A percentile compares a stretch with the other conserved stretches of the same genome.
Evolutionary conservation across 768 basidiomycete genomes (phyloP).

Genomic region (Dioszegia hungarica): DNA sequence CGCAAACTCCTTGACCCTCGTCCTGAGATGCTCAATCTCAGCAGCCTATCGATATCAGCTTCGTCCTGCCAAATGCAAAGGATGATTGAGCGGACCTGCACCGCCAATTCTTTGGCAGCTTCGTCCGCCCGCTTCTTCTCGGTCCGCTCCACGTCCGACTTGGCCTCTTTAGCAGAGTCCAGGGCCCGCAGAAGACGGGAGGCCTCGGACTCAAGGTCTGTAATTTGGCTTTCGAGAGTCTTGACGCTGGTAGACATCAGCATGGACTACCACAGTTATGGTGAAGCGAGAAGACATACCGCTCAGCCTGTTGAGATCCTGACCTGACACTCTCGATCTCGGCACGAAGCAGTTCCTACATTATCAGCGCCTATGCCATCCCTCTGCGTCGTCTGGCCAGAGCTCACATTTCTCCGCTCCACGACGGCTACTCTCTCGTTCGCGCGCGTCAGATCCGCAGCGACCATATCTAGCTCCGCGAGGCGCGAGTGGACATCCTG

Average conservation of each 20-base stretch:
- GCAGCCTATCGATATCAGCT: conserved; percentile 49
- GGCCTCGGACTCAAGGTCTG: conserved; percentile 70
- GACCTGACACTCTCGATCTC: conserved; percentile 87
- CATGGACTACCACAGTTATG: background rate
- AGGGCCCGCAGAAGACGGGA: conserved; percentile 65
- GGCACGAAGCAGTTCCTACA: conserved; percentile 84
- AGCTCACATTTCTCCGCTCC: conserved; percentile 79
- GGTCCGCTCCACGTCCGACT: conserved; percentile 58
- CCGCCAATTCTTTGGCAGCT: conserved; percentile 55
- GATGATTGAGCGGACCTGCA: conserved; percentile 51
- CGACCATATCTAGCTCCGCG: conserved; percentile 90
- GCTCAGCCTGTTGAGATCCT: conserved; percentile 52
- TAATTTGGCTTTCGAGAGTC: conserved; percentile 66
- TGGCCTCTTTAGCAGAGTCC: conserved; percentile 54
- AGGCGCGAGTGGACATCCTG: conserved; percentile 86
- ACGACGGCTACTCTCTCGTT: conserved; percentile 87
- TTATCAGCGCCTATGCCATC: background rate
- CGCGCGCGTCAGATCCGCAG: conserved; percentile 89
- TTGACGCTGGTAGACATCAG: conserved; percentile 56
- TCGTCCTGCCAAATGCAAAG: background rate
- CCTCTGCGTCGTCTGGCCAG: background rate
- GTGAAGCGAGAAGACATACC: conserved; percentile 16
- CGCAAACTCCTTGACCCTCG: conserved; percentile 63
- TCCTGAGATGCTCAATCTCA: conserved; percentile 67
- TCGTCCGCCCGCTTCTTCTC: conserved; percentile 61